Base-by-base conservation (phyloP, 192 early-diverging fungal species). In the Rhizophagus clarus region DNA sequence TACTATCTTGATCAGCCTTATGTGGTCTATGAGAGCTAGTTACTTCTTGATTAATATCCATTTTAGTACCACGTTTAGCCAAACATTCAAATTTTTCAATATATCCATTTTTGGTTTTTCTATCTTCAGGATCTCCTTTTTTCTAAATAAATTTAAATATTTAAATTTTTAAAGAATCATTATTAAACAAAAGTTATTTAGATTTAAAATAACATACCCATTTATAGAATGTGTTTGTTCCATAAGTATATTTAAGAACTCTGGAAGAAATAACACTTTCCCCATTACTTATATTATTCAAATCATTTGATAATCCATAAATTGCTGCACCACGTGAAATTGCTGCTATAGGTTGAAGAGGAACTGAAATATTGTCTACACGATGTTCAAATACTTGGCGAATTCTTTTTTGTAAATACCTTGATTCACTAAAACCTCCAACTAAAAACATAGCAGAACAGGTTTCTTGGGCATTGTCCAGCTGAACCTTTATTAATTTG, bases 361-460 rank as follows among this genome's bases (percentile, higher is more conserved):
- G 84, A 24, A 84, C 77, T 24, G 78, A 71, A 56, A 85, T 75
- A 29, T 77, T 31, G 17, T 42, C 42, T n/a, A 85, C 81, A 14
- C 77, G 42, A 22, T 81, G 72, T 14, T 31, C 60, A 74, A 85
- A 85, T 66, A 81, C 66, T 78, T 84, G 61, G 2, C 74, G 74
- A 77, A 83, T 79, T 72, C 81, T 81, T 28, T 82, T 75, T 64
- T 81, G 75, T 31, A 86, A 49, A 56, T 86, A 86, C 15, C 66
- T 67, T 9, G 80, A 80, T 11, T 82, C 79, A 56, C 85, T 83
- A 61, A 86, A 82, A 17, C 79, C 85, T 66, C 85, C 83, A 31
- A 86, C 79, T 78, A 86, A 75, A 63, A 84, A 86, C 34, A 86
- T 84, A 2, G 81, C 81, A 17, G 63, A 51, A 64, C 77, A 78